Evolutionary conservation across 2,329 filamentous ascomycete species (phyloP).

Genomic region (Cladosporium sp.): DNA sequence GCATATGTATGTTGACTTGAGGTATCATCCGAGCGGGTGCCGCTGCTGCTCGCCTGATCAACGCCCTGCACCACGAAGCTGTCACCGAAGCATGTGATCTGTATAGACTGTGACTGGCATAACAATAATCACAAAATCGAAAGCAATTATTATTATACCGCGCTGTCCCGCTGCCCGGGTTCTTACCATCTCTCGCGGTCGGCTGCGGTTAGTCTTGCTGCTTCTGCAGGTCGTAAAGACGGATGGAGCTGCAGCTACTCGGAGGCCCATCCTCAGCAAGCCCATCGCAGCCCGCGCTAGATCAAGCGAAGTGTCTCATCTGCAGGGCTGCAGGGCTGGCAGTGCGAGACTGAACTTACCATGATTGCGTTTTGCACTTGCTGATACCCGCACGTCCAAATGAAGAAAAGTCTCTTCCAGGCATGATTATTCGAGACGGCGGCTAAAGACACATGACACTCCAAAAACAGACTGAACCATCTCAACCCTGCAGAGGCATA

Average conservation of each 20-base stretch:
- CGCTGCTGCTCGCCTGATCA: slow-evolving; percentile 1
- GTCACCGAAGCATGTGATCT: not conserved
- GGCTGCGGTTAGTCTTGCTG: not conserved
- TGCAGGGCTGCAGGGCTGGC: slow-evolving; percentile 18
- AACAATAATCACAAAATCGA: no score
- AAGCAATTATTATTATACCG: not conserved
- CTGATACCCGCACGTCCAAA: not conserved
- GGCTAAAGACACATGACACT: not conserved
- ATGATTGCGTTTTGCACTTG: not conserved
- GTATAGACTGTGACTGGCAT: not conserved
- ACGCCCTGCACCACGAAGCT: not conserved
- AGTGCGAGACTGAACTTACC: not conserved
- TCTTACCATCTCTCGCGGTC: not conserved
- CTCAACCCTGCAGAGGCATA: not conserved
- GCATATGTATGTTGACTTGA: not conserved
- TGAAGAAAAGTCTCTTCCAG: not conserved
- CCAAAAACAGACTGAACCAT: not conserved
- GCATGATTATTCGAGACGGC: not conserved
- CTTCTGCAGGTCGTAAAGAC: not conserved
- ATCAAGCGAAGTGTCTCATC: slow-evolving; percentile 19
- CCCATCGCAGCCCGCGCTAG: slow-evolving; percentile 7
- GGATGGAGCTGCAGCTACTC: not conserved
- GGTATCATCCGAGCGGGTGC: not conserved
- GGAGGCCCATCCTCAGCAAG: not conserved
- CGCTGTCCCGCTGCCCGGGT: not conserved